Evolutionary conservation across 1,139 yeast species (phyloP).

Genomic region (Geotrichum histeridarum): DNA sequence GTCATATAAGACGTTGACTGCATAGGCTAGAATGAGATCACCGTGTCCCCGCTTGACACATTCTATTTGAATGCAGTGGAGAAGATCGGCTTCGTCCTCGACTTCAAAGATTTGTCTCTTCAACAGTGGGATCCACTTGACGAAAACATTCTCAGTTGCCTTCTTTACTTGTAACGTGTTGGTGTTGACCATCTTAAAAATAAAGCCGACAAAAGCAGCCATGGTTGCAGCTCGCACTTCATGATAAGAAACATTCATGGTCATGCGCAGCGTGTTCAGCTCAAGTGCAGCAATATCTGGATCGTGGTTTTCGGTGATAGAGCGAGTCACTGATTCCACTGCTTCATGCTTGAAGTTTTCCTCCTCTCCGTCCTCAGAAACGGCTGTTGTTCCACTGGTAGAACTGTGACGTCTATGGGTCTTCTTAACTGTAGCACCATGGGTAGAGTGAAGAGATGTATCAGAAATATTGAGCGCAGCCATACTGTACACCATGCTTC

Average conservation of each 20-base stretch:
- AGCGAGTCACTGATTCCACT: conserved; percentile 85
- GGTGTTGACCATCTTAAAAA: conserved; percentile 66
- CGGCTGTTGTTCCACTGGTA: conserved; percentile 26
- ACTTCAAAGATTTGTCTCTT: conserved; percentile 70
- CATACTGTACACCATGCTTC: conserved; percentile 51
- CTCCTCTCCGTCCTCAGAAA: conserved; percentile 49
- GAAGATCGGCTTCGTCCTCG: conserved; percentile 71
- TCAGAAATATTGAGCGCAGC: conserved; percentile 69
- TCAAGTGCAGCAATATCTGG: conserved; percentile 89
- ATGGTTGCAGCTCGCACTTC: conserved; percentile 84
- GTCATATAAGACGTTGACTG: conserved; percentile 68
- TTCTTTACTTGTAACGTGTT: conserved; percentile 69
- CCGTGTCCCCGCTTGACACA: conserved; percentile 43
- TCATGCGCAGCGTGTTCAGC: conserved; percentile 90
- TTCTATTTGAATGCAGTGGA: conserved; percentile 52
- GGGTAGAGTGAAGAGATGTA: conserved; percentile 50
- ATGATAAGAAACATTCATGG: conserved; percentile 91
- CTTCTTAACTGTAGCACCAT: conserved; percentile 6
- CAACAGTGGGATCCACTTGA: conserved; percentile 74
- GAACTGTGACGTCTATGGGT: conserved; percentile 16
- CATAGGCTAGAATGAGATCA: conserved; percentile 52
- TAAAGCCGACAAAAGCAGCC: conserved; percentile 62
- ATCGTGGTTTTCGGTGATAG: conserved; percentile 87
- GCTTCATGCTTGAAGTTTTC: conserved; percentile 88
- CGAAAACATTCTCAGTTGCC: conserved; percentile 70